Evolutionary conservation across 192 early-diverging fungal genomes (phyloP).

Genomic region (Entomortierella parvispora): DNA sequence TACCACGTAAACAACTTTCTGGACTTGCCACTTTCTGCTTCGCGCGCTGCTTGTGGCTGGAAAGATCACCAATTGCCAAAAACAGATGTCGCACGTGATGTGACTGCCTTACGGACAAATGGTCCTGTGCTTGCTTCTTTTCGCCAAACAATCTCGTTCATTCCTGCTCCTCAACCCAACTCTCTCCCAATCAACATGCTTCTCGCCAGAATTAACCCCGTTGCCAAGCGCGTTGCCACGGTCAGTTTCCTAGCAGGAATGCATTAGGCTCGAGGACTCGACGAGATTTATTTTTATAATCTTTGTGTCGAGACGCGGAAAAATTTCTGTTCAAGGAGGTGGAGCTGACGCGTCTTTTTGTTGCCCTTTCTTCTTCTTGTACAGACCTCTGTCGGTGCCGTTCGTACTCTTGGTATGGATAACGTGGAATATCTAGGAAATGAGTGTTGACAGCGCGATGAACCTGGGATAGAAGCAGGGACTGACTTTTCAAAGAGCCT

Average conservation of each 20-base stretch:
- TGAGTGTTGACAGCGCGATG: too few species aligned
- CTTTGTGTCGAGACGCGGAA: background rate
- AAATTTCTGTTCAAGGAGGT: background rate
- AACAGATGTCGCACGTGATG: too few species aligned
- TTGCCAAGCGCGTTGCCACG: conserved; percentile 38
- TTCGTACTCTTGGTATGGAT: conserved; percentile 27
- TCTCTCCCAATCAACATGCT: conserved; percentile 15
- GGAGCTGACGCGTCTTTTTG: conserved; percentile 4
- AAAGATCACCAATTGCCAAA: too few species aligned
- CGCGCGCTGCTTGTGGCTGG: too few species aligned
- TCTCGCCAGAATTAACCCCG: conserved; percentile 23
- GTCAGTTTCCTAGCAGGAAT: conserved; percentile 6
- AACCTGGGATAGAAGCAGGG: too few species aligned
- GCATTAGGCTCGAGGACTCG: background rate
- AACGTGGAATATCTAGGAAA: background rate
- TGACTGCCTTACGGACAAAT: too few species aligned
- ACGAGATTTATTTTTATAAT: background rate
- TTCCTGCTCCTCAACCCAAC: too few species aligned
- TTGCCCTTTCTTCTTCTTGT: background rate
- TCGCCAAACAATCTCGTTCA: too few species aligned
- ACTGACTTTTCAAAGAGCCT: background rate
- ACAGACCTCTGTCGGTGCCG: conserved; percentile 28
- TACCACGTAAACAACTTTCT: too few species aligned
- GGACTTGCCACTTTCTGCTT: too few species aligned
- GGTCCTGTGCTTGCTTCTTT: too few species aligned